Percentiles rank a stretch among this genome's conserved stretches.
Conservation (phyloP, 1,284 basidiomycete species). For the Tranzscheliella williamsii region DNA sequence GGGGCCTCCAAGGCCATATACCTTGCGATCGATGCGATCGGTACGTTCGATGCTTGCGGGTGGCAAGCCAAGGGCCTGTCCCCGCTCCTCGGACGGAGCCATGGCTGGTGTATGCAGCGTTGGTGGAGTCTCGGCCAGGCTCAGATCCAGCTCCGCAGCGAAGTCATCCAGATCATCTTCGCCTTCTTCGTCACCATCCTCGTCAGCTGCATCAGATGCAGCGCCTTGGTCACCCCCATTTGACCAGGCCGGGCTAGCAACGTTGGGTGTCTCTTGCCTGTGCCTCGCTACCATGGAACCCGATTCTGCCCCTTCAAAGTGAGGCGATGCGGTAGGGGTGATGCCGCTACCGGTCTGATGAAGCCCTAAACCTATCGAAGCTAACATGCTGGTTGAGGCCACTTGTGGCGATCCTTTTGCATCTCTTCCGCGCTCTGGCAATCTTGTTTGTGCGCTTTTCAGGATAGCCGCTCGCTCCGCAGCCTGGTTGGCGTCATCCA, state of each 20-base stretch:
- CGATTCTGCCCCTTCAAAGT: conserved; percentile 1
- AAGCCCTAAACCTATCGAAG: conserved; percentile 30
- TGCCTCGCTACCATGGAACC: neutral
- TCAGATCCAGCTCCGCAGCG: conserved; percentile 39
- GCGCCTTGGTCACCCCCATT: neutral
- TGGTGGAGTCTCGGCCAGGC: conserved; percentile 16
- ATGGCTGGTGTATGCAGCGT: too few relatives aligned
- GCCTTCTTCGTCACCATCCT: conserved; percentile 5
- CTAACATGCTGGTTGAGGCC: too few relatives aligned
- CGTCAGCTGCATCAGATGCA: neutral
- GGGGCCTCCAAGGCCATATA: conserved; percentile 33
- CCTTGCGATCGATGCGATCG: conserved; percentile 13
- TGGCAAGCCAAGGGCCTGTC: too few relatives aligned
- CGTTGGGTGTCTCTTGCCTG: too few relatives aligned
- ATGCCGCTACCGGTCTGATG: conserved; percentile 20
- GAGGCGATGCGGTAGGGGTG: conserved; percentile 25
- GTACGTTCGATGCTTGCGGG: too few relatives aligned
- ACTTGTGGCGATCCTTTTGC: too few relatives aligned
- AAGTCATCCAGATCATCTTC: conserved; percentile 36
- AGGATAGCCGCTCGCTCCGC: too few relatives aligned
- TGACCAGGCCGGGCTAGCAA: too few relatives aligned
- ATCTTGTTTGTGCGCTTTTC: neutral
- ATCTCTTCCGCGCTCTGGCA: too few relatives aligned
- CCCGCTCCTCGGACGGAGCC: too few relatives aligned
- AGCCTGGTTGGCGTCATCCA: conserved; percentile 1